Evolutionary conservation across 2,329 filamentous ascomycete genomes (phyloP).

Genomic region (Emmonsiellopsis sp.): DNA sequence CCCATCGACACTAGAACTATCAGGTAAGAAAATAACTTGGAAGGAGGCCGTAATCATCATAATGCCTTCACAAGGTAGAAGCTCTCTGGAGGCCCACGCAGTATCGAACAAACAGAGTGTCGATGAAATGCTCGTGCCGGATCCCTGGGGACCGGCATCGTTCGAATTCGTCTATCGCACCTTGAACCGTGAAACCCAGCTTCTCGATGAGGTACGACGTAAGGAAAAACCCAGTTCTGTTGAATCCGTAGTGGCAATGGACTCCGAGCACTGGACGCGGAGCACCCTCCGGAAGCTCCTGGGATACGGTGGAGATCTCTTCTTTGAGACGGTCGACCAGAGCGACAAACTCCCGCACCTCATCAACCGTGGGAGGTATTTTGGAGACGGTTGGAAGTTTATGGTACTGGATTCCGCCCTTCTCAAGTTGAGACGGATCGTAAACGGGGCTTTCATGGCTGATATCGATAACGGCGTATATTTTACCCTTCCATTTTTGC

Average conservation of each 20-base stretch:
- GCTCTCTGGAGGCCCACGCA: conserved; percentile 38
- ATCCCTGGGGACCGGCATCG: conserved; percentile 69
- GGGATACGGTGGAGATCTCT: conserved; percentile 42
- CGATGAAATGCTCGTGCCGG: conserved; percentile 79
- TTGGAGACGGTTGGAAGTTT: conserved; percentile 92
- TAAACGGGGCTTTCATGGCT: conserved; percentile 87
- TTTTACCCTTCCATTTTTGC: conserved; percentile 53
- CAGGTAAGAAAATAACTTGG: neutral
- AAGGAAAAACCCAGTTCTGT: conserved; percentile 85
- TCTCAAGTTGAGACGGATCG: conserved; percentile 62
- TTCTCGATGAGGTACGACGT: conserved; percentile 84
- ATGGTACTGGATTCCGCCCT: conserved; percentile 60
- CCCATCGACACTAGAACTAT: neutral
- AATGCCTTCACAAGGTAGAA: neutral
- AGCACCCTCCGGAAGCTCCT: conserved; percentile 18
- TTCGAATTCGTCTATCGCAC: conserved; percentile 72
- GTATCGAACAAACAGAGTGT: conserved; percentile 74
- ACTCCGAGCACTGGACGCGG: conserved; percentile 58
- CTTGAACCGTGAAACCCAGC: conserved; percentile 60
- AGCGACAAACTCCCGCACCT: conserved; percentile 51
- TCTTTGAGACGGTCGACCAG: conserved; percentile 52
- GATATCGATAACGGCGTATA: conserved; percentile 79
- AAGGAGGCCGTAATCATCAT: neutral
- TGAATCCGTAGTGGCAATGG: conserved; percentile 95
- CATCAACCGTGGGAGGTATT: conserved; percentile 61